Evolutionary conservation across 2,329 filamentous ascomycete genomes (phyloP), one percentile per base, ranked within the genome.

Genomic region (Aspergillus ustus): DNA sequence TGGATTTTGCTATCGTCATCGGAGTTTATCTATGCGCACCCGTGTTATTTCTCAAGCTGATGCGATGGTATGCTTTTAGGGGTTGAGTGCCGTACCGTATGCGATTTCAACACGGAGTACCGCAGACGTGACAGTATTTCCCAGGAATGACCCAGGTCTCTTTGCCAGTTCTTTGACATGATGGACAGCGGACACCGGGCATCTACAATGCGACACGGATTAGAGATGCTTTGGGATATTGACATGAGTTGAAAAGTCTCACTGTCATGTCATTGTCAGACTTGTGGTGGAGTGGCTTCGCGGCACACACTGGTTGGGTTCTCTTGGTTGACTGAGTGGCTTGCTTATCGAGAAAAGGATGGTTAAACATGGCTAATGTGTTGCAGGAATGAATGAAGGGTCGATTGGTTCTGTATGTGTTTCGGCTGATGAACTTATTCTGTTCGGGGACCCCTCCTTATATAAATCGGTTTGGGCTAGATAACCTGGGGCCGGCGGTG

Each of bases 141-240:
- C 79, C 79, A 6, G 79, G 78, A 58, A 81, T 81, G 3, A 81
- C 79, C 79, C 79, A 81, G 25, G 73, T 70, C 65, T 79, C 78
- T 56, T 75, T 67, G 25, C 77, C 77, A 7, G 72, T 59, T 2
- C 61, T 63, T 53, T 67, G 59, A 60, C 79, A 81, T 19, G 65
- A 76, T 31, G 78, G 78, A 61, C 79, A 81, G 31, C 73, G 72
- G 20, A 79, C 73, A 62, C 79, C 79, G n/a, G 78, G 77, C 79
- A 81, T 80, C 78, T 81, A 49, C 20, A 31, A 17, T 22, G 29
- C 15, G 19, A 9, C 52, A 25, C 51, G 25, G 49, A 60, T 50
- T 54, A 52, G 40, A 48, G 37, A 13, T 48, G 13, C 7, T 19
- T 44, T 56, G 31, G 28, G 22, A 13, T 20, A 28, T 19, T 34